Percentiles rank a stretch among this genome's conserved stretches.
phyloP scores from a whole-genome alignment of 1,284 basidiomycete genomes.

The Ganoderma lucidum region DNA sequence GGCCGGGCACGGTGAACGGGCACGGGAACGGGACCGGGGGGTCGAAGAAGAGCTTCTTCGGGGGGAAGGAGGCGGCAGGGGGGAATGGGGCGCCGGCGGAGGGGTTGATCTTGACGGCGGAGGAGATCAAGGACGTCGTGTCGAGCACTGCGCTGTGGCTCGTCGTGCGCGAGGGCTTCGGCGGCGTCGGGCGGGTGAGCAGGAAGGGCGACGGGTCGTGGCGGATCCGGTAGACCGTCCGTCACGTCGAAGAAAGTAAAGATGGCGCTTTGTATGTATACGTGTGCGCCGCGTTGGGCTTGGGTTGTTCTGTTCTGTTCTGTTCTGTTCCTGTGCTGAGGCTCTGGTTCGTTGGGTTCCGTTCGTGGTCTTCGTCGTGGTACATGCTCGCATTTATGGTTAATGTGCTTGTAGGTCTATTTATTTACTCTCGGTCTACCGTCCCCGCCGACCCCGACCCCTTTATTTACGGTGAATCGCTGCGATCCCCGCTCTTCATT shows the following conservation, averaged over 20 bases:
- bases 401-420: slow-evolving; percentile 5
- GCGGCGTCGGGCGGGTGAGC: slow-evolving; percentile 84
- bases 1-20: slow-evolving; percentile 22
- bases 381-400: slow-evolving; percentile 3
- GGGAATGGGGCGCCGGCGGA: slow-evolving; percentile 25
- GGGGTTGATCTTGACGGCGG: slow-evolving; percentile 74
- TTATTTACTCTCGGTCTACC: not conserved
- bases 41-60: slow-evolving; percentile 27
- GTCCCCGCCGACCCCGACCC: not conserved
- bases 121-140: slow-evolving; percentile 95
- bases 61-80: slow-evolving; percentile 20
- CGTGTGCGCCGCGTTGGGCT: not conserved
- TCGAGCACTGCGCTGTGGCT: slow-evolving; percentile 92
- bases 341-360: not conserved
- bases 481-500: not conserved
- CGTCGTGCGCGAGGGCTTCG: slow-evolving; percentile 91
- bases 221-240: slow-evolving; percentile 35
- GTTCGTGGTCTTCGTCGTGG: not conserved
- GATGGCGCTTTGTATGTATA: not conserved
- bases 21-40: slow-evolving; percentile 14
- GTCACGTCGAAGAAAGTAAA: not conserved
- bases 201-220: slow-evolving; percentile 83
- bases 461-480: not conserved
- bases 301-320: slow-evolving; percentile 2
- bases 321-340: not conserved